Base-by-base conservation (phyloP, 116 monocot genomes). In the Zostera marina region DNA sequence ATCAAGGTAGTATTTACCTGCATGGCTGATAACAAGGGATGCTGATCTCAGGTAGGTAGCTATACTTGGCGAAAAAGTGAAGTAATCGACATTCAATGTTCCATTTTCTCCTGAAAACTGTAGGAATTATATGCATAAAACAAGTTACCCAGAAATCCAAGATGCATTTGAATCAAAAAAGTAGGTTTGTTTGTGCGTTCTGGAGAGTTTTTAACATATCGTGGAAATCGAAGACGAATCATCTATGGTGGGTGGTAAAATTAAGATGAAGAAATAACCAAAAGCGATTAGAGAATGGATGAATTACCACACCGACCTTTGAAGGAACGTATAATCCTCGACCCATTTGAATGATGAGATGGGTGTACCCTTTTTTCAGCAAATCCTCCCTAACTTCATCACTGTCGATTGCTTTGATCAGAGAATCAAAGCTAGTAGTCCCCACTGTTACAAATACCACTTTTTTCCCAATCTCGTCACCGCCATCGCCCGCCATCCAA, bases 361-460 rank as follows among this genome's bases (percentile, higher is more conserved):
- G 20, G 7, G 85, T 75, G 60, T 84, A 96, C 0, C 89, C 89
- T 55, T 59, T 81, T 40, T 42, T 63, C 23, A 39, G 62, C 20
- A 96, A 59, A 24, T 79, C 84, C 32, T 79, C 64, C 45, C 65
- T 88, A 0, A 89, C 89, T 57, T 75, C 61, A 11, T 58, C 38
- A 20, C 77, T 71, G 59, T 88, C 85, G 15, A 80, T 75, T 0
- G 77, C 73, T 52, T 60, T 72, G 14, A 88, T 77, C 17, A 94
- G 75, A 46, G 76, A 68, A 70, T 94, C 88, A 32, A 94, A 94
- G 51, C 75, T 77, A 7, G 94, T 94, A 3, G 88, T 88, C 8
- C 88, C 88, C 1, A 94, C 94, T 12, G 94, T 94, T 61, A 94
- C 88, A 68, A 94, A 94, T 45, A 88, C 94, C 22, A 57, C 77